Evolutionary conservation across 148 eudicot species (phyloP).

Genomic region (Camellia lanceoleosa): DNA sequence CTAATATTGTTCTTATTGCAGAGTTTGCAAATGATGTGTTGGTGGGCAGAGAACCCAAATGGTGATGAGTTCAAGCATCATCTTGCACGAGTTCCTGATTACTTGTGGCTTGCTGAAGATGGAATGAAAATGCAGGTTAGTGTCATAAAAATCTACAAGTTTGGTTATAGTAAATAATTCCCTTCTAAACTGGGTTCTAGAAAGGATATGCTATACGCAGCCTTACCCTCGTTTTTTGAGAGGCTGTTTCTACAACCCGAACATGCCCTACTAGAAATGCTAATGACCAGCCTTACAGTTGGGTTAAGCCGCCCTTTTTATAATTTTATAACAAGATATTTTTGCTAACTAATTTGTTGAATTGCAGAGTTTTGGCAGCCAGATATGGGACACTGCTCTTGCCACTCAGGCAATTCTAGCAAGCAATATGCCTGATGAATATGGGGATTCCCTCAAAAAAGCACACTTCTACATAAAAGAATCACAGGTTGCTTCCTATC

Average conservation of each 20-base stretch:
- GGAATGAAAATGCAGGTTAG: slow-evolving; percentile 47
- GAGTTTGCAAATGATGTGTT: slow-evolving; percentile 60
- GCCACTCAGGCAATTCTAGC: slow-evolving; percentile 50
- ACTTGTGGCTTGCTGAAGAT: slow-evolving; percentile 47
- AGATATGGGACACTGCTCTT: slow-evolving; percentile 40
- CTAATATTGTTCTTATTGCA: slow-evolving; percentile 5
- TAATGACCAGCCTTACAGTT: too few species aligned
- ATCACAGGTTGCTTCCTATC: slow-evolving; percentile 34
- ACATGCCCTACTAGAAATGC: too few species aligned
- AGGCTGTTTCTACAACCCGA: too few species aligned
- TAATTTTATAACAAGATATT: not conserved
- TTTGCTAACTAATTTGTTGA: not conserved
- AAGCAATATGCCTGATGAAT: slow-evolving; percentile 46
- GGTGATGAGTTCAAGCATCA: slow-evolving; percentile 47
- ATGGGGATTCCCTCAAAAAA: slow-evolving; percentile 42
- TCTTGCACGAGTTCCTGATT: slow-evolving; percentile 46
- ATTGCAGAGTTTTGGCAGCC: slow-evolving; percentile 49
- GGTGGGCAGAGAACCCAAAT: slow-evolving; percentile 48
- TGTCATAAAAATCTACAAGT: not conserved
- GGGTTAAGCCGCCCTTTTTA: too few species aligned
- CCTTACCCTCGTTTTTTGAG: too few species aligned
- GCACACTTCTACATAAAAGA: slow-evolving; percentile 46
- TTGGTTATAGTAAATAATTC: not conserved
- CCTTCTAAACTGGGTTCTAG: too few species aligned
- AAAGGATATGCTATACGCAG: too few species aligned